Evolutionary conservation across 352 stramenopile genomes (phyloP).

Genomic region (Hyaloperonospora brassicae): DNA sequence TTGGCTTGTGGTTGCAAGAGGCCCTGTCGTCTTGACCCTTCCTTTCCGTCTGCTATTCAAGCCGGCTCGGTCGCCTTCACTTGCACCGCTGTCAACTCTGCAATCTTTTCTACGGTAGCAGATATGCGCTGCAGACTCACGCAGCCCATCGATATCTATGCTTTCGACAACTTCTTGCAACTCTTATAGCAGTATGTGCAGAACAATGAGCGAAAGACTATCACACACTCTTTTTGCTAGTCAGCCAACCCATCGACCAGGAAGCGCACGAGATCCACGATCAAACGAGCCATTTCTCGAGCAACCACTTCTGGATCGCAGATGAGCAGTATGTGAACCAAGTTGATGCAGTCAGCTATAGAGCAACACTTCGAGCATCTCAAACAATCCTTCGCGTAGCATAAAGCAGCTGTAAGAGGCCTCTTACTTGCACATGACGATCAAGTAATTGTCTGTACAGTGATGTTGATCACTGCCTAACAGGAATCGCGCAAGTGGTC

Average conservation of each 20-base stretch:
- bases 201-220: too few species aligned
- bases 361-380: background rate
- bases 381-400: too few species aligned
- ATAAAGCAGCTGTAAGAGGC: too few species aligned
- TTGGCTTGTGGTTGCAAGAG: conserved; percentile 11
- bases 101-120: conserved; percentile 31
- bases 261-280: conserved; percentile 49
- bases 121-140: conserved; percentile 45
- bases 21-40: conserved; percentile 22
- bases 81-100: conserved; percentile 22
- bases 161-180: conserved; percentile 39
- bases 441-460: too few species aligned
- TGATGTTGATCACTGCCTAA: too few species aligned
- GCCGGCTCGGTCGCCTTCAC: conserved; percentile 12
- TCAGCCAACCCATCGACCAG: conserved; percentile 23
- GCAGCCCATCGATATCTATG: conserved; percentile 58
- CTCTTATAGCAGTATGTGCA: background rate
- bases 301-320: conserved; percentile 40
- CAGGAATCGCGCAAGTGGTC: too few species aligned
- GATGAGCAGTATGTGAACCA: conserved; percentile 29
- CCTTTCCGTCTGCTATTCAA: conserved; percentile 18
- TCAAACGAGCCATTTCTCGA: conserved; percentile 38
- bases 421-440: too few species aligned
- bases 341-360: conserved; percentile 3
- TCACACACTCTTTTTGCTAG: too few species aligned